Evolutionary conservation across 2,329 filamentous ascomycete genomes (phyloP), one percentile per base, ranked within the genome.

Genomic region (Alternaria longipes): DNA sequence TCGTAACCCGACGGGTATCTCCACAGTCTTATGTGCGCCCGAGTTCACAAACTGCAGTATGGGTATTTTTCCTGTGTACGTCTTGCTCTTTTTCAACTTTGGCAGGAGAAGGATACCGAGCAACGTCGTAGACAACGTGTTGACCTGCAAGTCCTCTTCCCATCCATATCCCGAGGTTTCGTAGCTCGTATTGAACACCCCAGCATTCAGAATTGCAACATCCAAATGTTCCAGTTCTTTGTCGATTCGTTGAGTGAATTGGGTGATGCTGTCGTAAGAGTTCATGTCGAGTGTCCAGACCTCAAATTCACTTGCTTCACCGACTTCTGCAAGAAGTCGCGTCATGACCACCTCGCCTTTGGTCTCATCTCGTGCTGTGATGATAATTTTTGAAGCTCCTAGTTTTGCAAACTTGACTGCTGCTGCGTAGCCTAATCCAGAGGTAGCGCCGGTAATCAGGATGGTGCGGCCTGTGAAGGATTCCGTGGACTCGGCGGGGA

Each of bases 271-370:
- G 1, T 42, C 51, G 40, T 54, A 54, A 2, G 38, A 44, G 8
- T n/a, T 18, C 51, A 54, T 54, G 18, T 54, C 18, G 4, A 54
- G 51, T 14, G 44, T 9, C 51, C 38, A 54, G n/a, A 54, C 24
- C 28, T 54, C 51, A 8, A 45, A 44, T 8, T 32, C 12, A 12
- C 22, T 18, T 26, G 5, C 28, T 22, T 18, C 3, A 4, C 12
- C 41, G n/a, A 7, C 4, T 14, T 44, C 20, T 41, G 28, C 28
- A 11, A 30, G 28, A 30, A 30, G 28, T 30, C 28, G 28, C 9
- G 8, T 30, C 28, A 11, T 30, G 28, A 11, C 28, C 2, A 9
- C 4, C 28, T 30, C 28, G 28, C 8, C 28, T 30, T 11, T 30
- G 30, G 9, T 30, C 9, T 30, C 28, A 0, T 26, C 40, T n/a